Evolutionary conservation across 2,329 filamentous ascomycete genomes (phyloP).

Genomic region (Thermothelomyces thermophilus): DNA sequence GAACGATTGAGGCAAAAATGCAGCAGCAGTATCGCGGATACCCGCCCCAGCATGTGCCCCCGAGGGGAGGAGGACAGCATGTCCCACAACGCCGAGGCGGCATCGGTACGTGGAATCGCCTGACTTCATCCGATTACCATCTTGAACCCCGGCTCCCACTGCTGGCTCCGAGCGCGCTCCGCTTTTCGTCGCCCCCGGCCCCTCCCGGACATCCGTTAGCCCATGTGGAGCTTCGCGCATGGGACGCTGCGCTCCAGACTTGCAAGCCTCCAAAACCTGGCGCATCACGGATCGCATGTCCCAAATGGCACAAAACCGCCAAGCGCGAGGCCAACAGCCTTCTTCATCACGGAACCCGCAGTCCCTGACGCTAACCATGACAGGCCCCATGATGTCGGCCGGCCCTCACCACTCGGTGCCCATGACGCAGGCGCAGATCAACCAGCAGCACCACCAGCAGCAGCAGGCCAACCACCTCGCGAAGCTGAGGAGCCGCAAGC

Average conservation of each 20-base stretch:
- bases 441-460: slow-evolving; percentile 39
- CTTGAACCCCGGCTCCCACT: background rate
- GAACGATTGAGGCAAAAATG: slow-evolving; percentile 15
- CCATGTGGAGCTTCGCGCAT: slow-evolving; percentile 9
- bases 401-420: slow-evolving; percentile 46
- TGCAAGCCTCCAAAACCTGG: background rate
- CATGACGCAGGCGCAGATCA: slow-evolving; percentile 48
- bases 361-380: slow-evolving; percentile 4
- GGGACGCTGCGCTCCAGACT: background rate
- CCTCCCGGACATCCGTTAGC: background rate
- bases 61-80: slow-evolving; percentile 21
- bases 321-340: no score
- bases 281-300: slow-evolving; percentile 5
- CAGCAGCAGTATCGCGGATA: slow-evolving; percentile 25
- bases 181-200: slow-evolving; percentile 13
- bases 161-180: slow-evolving; percentile 7
- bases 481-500: slow-evolving; percentile 78
- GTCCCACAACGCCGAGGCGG: slow-evolving; percentile 25
- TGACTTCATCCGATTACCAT: slow-evolving; percentile 5
- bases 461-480: slow-evolving; percentile 55
- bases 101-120: slow-evolving; percentile 23
- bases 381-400: slow-evolving; percentile 52
- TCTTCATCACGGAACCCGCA: no score
- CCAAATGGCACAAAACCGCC: background rate
- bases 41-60: slow-evolving; percentile 20